phyloP scores from a whole-genome alignment of 148 eudicot genomes.

The Vaccinium vitisidaea region DNA sequence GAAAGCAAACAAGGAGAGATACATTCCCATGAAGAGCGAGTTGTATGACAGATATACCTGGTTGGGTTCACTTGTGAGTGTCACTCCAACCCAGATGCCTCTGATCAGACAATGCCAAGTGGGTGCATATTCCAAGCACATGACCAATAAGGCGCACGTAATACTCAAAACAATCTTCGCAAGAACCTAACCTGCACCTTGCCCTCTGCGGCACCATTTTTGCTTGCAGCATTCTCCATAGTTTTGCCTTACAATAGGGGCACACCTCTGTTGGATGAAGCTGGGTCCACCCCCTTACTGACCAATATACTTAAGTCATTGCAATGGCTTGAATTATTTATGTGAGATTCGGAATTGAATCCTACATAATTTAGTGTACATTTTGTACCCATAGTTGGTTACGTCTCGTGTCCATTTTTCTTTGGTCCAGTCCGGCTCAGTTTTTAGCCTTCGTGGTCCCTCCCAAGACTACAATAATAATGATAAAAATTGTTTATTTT shows the following conservation, averaged over 20 bases:
- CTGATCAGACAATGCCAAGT: no score
- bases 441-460: no score
- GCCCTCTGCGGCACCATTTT: conserved; percentile 86
- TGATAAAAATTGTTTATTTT: no score
- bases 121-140: not conserved
- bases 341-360: no score
- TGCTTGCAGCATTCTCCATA: conserved; percentile 60
- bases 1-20: not conserved
- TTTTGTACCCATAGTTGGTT: no score
- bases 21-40: not conserved
- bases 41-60: not conserved
- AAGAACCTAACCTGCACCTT: conserved; percentile 82
- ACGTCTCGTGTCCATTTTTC: no score
- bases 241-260: conserved; percentile 84
- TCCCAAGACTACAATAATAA: no score
- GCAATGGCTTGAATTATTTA: no score
- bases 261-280: conserved; percentile 76
- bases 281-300: conserved; percentile 42
- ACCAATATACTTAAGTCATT: no score
- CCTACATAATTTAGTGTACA: no score
- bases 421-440: no score
- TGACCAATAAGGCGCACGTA: not conserved
- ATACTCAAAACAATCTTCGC: conserved; percentile 43
- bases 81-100: not conserved
- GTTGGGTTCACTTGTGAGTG: no score